Conservation (phyloP, 371 early-diverging fungal species). For the Mucor velutinosus region DNA sequence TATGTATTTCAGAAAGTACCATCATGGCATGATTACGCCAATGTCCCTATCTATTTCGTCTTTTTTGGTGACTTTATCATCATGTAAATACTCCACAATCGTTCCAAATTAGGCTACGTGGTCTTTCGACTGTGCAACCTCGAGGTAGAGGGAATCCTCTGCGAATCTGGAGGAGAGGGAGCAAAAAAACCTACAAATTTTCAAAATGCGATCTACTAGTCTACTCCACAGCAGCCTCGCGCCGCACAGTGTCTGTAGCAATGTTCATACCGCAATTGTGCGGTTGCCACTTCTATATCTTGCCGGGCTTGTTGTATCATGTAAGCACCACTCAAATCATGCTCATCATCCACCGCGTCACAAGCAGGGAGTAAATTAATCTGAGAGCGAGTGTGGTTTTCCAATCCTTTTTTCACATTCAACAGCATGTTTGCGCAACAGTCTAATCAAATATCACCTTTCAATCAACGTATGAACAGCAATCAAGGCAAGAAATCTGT, state of each 20-base stretch:
- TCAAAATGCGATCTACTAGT: background rate
- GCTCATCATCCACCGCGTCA: background rate
- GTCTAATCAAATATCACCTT: background rate
- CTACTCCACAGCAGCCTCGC: too few species aligned
- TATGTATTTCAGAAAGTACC: constrained; percentile 4
- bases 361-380: background rate
- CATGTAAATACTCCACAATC: background rate
- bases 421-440: background rate
- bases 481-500: background rate
- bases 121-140: constrained; percentile 2
- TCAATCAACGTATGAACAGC: background rate
- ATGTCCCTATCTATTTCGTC: constrained; percentile 10
- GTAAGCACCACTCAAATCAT: background rate
- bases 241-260: too few species aligned
- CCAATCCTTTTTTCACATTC: background rate
- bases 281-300: too few species aligned
- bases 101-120: background rate
- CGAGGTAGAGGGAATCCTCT: background rate
- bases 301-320: too few species aligned
- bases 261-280: too few species aligned
- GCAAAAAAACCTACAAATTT: background rate
- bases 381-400: background rate
- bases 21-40: constrained; percentile 7
- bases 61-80: constrained; percentile 10
- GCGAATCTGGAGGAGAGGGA: background rate